These are phyloP conservation scores for Penicillium waksmanii DNA, from an alignment of 495 filamentous ascomycete species.

Conservation along the genomic window DNA sequence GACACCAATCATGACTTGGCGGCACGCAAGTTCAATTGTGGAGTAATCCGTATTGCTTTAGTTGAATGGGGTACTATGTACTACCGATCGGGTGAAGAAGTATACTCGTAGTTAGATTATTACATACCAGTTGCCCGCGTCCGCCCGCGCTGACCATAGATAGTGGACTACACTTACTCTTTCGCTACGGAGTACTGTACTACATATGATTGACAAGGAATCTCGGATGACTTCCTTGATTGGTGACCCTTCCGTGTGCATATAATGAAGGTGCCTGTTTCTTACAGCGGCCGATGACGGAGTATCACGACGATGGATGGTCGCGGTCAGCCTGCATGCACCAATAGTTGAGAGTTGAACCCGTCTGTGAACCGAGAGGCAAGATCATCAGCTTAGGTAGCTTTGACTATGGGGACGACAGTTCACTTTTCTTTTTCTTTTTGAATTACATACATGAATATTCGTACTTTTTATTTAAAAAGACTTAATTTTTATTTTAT, in stretches of 20 bases:
- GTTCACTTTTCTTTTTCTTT: background rate
- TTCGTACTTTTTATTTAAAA: background rate
- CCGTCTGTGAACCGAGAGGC: slow-evolving; percentile 16
- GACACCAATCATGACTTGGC: slow-evolving; percentile 1
- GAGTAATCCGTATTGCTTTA: background rate
- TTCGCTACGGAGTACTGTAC: slow-evolving; percentile 6
- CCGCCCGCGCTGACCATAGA: background rate
- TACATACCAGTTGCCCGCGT: slow-evolving; percentile 2
- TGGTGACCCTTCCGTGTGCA: slow-evolving; percentile 27
- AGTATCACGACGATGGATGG: slow-evolving; percentile 29
- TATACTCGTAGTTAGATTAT: slow-evolving; percentile 1
- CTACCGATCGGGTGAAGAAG: slow-evolving; percentile 1
- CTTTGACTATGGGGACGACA: background rate
- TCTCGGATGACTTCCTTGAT: slow-evolving; percentile 31
- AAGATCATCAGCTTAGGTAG: slow-evolving; percentile 25
- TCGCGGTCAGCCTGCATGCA: slow-evolving; percentile 32
- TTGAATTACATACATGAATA: background rate
- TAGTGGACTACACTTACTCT: background rate
- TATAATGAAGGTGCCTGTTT: slow-evolving; percentile 2
- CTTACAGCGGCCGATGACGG: slow-evolving; percentile 19
- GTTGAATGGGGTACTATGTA: background rate
- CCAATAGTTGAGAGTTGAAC: slow-evolving; percentile 33
- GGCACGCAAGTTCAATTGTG: slow-evolving; percentile 7
- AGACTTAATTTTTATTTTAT: too few relatives aligned
- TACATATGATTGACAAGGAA: slow-evolving; percentile 3